Evolutionary conservation across 2,329 filamentous ascomycete genomes (phyloP), one percentile per base, ranked within the genome.

Genomic region (Lachnellula subtilissima): DNA sequence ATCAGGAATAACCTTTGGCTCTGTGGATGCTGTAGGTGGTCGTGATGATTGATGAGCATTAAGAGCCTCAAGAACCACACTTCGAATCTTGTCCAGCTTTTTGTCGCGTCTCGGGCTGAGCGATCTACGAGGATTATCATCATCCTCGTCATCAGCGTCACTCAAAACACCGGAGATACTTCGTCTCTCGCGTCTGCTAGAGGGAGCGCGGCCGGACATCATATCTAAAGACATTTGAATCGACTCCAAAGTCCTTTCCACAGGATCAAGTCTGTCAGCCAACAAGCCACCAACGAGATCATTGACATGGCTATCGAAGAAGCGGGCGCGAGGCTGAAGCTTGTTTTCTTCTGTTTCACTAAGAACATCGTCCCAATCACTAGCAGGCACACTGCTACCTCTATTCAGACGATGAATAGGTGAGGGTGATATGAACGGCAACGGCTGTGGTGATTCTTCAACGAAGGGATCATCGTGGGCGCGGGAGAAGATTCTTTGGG

Each of bases 81-180:
- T 76, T 53, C 86, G 87, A 61, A 99, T 90, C 70, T 93, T 91
- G 56, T 97, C 91, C 65, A 92, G 72, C 64, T 84, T 90, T 65
- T 86, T 86, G 67, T 96, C 91, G 59, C 86, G 82, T 55, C 83
- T 82, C 17, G 91, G 90, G 64, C 92, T 97, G 64, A 86, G 79
- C 5, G 88, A 88, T 51, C 89, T 85, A 69, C 84, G 79, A 60
- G 78, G 74, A 40, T 81, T 89, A 22, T 96, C 91, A 62, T 95
- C 92, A 32, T 96, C 91, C 61, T 96, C 92, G 70, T 97, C 93
- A 11, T 94, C 93, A 73, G 97, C 94, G 69, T 93, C 97, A 57
- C 95, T 85, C 3, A 80, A 68, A 32, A 91, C 88, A n/a, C 78
- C 83, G 48, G 88, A 92, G 42, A 83, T 72, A 70, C 86, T 90